Evolutionary conservation across 768 basidiomycete species (phyloP), one percentile per base, ranked within the genome.

Genomic region (Auricularia sp.): DNA sequence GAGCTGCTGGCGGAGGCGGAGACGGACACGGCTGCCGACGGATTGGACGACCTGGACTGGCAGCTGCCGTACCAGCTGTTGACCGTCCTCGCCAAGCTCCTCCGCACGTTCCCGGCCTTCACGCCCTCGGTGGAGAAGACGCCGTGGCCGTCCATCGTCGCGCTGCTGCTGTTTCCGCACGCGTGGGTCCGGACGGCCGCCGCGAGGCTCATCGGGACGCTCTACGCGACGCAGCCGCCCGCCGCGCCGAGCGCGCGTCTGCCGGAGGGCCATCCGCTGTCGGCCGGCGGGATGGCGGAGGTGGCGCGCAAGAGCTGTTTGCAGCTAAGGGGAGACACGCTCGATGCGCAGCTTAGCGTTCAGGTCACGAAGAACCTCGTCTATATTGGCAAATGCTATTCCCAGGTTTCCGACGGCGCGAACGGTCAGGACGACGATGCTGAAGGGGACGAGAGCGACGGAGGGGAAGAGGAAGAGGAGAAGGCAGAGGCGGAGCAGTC

Each of bases 311-410:
- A 88, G 72, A 74, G 88, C 36, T 88, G 84, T 56, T 72, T 85
- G 21, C 86, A 98, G 71, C 81, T 99, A 66, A 89, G 88, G 75
- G 93, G 93, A 70, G 81, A 86, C 16, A 83, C 91, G 66, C 75
- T 93, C 56, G 89, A 91, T 67, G 85, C 86, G 29, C 70, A 80
- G 0, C 79, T 91, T n/a, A 80, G 86, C 65, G 71, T 93, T 68
- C 93, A 98, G 75, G 76, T 92, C 8, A 92, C 96, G 69, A 98
- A 97, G 78, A 93, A 98, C 70, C 74, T 98, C 33, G 93, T 95
- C 70, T 94, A 89, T 71, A 77, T 96, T n/a, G 92, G 91, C 29
- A 94, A 91, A 74, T 88, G 87, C 73, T 96, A 91, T 73, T 80
- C 78, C 65, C 74, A 79, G 33, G 71, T 81, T 39, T 75, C 79